A percentile compares a stretch with the other conserved stretches of the same genome.
These are phyloP conservation scores for Leccinum pellstonianum DNA, from an alignment of 768 basidiomycete genomes.

Conservation along the genomic window DNA sequence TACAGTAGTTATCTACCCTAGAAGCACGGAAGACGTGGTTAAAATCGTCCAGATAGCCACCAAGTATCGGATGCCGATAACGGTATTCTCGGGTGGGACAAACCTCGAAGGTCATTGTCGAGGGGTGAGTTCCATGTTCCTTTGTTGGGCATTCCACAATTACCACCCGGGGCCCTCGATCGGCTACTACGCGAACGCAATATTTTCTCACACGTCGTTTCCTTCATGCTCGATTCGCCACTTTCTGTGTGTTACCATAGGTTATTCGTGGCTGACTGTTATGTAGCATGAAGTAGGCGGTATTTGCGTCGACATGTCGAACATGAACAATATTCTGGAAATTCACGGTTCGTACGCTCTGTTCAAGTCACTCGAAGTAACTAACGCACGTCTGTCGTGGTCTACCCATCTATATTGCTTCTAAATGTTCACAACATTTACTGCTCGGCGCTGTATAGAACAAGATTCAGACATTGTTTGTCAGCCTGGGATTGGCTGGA, in stretches of 20 bases:
- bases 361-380: not conserved
- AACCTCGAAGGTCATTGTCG: constrained; percentile 76
- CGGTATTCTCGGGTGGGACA: constrained; percentile 79
- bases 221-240: not conserved
- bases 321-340: constrained; percentile 76
- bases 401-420: not conserved
- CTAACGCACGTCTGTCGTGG: not conserved
- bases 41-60: constrained; percentile 72
- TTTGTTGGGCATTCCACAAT: not conserved
- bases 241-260: not conserved
- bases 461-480: constrained; percentile 72
- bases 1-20: constrained; percentile 63
- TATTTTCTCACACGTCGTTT: not conserved
- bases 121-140: constrained; percentile 44
- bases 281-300: constrained; percentile 43
- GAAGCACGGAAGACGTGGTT: constrained; percentile 79
- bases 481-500: constrained; percentile 72
- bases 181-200: not conserved
- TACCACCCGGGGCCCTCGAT: not conserved
- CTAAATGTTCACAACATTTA: not conserved
- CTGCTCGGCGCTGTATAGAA: constrained; percentile 36
- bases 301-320: constrained; percentile 76
- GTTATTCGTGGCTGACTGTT: constrained; percentile 1
- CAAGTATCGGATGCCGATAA: constrained; percentile 74
- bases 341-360: constrained; percentile 55